Conservation (phyloP, 805 yeast species). For the Wickerhamiella azymoides region DNA sequence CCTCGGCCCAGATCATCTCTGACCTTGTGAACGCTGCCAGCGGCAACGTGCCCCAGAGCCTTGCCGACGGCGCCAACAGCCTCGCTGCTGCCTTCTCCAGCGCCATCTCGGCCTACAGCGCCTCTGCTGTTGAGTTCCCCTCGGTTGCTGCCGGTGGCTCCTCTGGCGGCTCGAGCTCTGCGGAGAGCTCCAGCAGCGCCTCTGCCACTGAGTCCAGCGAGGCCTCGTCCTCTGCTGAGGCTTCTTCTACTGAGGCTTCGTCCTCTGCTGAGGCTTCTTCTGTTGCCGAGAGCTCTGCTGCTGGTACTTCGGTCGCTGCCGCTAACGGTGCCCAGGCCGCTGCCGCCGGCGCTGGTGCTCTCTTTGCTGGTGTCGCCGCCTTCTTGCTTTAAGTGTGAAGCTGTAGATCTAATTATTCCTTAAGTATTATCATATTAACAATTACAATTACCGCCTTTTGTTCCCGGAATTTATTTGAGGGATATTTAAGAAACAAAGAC, state of each 20-base stretch:
- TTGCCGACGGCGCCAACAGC: slow-evolving; percentile 7
- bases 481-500: too few relatives aligned
- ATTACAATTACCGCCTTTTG: not conserved
- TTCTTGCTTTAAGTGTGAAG: not conserved
- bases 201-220: slow-evolving; percentile 8
- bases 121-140: slow-evolving; percentile 6
- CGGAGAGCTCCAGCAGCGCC: slow-evolving; percentile 4
- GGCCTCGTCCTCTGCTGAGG: slow-evolving; percentile 9
- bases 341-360: slow-evolving; percentile 9
- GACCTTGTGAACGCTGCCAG: slow-evolving; percentile 10
- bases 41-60: slow-evolving; percentile 2
- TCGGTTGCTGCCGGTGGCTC: slow-evolving; percentile 10
- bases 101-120: slow-evolving; percentile 8
- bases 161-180: slow-evolving; percentile 8
- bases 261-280: slow-evolving; percentile 7
- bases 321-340: slow-evolving; percentile 10
- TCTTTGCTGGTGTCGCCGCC: slow-evolving; percentile 7
- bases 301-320: slow-evolving; percentile 10
- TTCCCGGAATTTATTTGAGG: too few relatives aligned
- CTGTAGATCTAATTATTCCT: not conserved
- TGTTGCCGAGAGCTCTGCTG: not conserved
- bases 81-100: slow-evolving; percentile 7
- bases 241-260: slow-evolving; percentile 9
- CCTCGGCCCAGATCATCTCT: slow-evolving; percentile 12
- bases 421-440: not conserved